phyloP scores from a whole-genome alignment of 164 flowering plant genomes.

The Brasenia schreberi region DNA sequence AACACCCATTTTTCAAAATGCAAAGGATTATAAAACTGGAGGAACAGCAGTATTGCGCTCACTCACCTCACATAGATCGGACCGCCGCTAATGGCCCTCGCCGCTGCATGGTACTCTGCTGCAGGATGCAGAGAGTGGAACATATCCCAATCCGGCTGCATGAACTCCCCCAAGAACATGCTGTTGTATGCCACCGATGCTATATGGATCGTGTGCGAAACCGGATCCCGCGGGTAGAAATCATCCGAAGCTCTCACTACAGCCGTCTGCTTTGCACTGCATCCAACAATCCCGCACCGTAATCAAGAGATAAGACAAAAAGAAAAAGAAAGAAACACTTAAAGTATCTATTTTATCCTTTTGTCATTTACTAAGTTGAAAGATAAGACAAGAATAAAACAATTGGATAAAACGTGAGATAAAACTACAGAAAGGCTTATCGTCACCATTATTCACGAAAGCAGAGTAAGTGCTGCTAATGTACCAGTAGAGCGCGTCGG shows the following conservation, averaged over 20 bases:
- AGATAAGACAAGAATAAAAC: no score
- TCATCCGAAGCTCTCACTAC: slow-evolving; percentile 93
- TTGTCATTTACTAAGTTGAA: no score
- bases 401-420: no score
- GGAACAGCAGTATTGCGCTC: not conserved
- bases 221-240: slow-evolving; percentile 83
- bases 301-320: not conserved
- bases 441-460: no score
- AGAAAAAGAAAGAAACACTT: not conserved
- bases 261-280: slow-evolving; percentile 88
- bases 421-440: no score
- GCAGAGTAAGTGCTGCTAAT: not conserved
- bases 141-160: slow-evolving; percentile 99
- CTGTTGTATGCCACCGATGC: slow-evolving; percentile 91
- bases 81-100: slow-evolving; percentile 94
- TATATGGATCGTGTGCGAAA: slow-evolving; percentile 93
- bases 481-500: slow-evolving; percentile 76
- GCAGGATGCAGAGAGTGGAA: slow-evolving; percentile 91
- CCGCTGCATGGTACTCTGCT: slow-evolving; percentile 90
- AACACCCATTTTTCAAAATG: no score
- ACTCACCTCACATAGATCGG: slow-evolving; percentile 77
- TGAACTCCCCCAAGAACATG: slow-evolving; percentile 78
- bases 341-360: not conserved
- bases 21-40: no score
- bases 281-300: not conserved